Evolutionary conservation across 1,284 basidiomycete genomes (phyloP), one percentile per base, ranked within the genome.

Genomic region (Cutaneotrichosporon dermatis): DNA sequence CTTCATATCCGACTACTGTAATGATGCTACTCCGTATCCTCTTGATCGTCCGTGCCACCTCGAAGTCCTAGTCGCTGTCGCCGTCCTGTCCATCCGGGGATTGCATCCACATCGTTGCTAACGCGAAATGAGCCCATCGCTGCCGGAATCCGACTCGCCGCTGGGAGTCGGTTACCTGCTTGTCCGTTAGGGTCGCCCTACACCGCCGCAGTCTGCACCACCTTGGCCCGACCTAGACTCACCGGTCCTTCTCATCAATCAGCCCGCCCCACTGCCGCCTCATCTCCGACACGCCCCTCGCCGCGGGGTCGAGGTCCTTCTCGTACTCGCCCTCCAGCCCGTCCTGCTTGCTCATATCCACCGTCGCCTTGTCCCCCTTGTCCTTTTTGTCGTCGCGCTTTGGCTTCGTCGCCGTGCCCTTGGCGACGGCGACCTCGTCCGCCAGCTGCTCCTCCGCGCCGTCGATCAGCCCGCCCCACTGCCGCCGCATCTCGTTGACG

Each of bases 401-500:
- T 25, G 25, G 25, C 25, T 36, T 36, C 33, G 4, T 13, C 46
- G 6, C 34, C 34, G 34, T 36, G 10, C 11, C 34, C 46, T 48
- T 48, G 12, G 10, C 11, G 33, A 33, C 46, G 10, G 46, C 46
- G 11, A 13, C 33, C 46, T 49, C 46, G 46, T 49, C 46, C 2
- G 33, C 46, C 10, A 49, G 46, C 10, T 34, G 2, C 15, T 9
- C 10, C 34, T 49, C 46, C 15, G 46, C 46, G 13, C 34, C 46
- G 34, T 49, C 46, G 13, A 49, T 49, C 34, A 49, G 46, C 33
- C 46, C 46, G 34, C 46, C 46, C 46, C 46, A 49, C 46, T 49
- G 46, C 46, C 46, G 46, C 46, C 46, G 46, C 46, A 49, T 49
- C 46, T 49, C 46, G 34, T 49, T 49, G 46, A 49, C 46, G 46